Evolutionary conservation across 1,139 yeast genomes (phyloP).

Genomic region (Arxiozyma slooffiae): DNA sequence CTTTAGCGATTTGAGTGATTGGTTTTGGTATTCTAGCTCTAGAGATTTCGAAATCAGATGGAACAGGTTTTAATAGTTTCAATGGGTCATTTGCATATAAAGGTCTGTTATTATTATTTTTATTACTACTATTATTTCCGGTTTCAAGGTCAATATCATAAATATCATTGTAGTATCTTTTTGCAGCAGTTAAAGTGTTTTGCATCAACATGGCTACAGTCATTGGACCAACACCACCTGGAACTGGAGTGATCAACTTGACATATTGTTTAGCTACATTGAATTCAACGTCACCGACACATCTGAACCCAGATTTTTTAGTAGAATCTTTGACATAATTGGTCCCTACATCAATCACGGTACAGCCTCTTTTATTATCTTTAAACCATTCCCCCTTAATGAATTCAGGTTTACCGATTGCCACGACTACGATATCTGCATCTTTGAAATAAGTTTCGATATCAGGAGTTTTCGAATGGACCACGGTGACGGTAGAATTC

Average conservation of each 20-base stretch:
- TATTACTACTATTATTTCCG: constrained; percentile 17
- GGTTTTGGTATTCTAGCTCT: constrained; percentile 63
- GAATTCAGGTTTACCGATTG: constrained; percentile 63
- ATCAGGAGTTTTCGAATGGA: constrained; percentile 68
- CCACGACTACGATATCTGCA: constrained; percentile 72
- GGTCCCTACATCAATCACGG: constrained; percentile 72
- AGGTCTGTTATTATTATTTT: neutral
- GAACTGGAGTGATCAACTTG: constrained; percentile 66
- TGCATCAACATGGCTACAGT: constrained; percentile 74
- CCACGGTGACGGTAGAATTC: constrained; percentile 64
- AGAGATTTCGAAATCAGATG: constrained; percentile 68
- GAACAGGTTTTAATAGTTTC: constrained; percentile 48
- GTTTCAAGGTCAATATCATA: constrained; percentile 46
- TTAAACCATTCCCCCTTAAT: constrained; percentile 68
- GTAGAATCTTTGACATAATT: constrained; percentile 57
- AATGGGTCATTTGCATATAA: constrained; percentile 29
- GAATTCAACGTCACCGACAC: constrained; percentile 73
- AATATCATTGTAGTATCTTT: constrained; percentile 36
- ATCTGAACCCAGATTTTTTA: constrained; percentile 53
- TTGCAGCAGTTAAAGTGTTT: constrained; percentile 57
- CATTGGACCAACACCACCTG: constrained; percentile 89
- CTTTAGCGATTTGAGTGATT: constrained; percentile 52
- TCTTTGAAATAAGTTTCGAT: constrained; percentile 48
- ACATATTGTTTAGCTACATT: constrained; percentile 48
- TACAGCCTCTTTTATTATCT: constrained; percentile 39